Evolutionary conservation across 208 protist species (phyloP), one percentile per base, ranked within the genome.

Genomic region (Acanthamoeba healyi): DNA sequence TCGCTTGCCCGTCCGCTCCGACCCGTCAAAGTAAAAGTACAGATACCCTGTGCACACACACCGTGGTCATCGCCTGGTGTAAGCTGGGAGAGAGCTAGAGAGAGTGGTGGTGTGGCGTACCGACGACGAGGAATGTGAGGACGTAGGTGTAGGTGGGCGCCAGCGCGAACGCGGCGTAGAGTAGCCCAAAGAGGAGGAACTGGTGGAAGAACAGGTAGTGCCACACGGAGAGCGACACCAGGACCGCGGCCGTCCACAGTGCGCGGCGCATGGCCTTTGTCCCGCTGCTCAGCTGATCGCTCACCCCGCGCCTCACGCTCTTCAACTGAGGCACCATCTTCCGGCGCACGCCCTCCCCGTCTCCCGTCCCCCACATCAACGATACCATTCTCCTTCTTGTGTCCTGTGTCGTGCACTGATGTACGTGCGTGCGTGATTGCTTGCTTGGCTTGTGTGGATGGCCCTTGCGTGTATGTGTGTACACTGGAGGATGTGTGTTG

Each of bases 181-280:
- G 26, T 4, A 56, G 19, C 5, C 26, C 46, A n/a, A 61, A 58
- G 15, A 86, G 26, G 5, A 86, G n/a, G 77, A 86, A 56, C 77
- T 86, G 77, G 29, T 58, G 46, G 77, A 86, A 86, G 77, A 86
- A 86, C 26, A 86, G 77, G 44, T 58, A 86, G 77, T 86, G 77
- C 77, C 77, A 86, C 24, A 86, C n/a, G 1, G 46, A 32, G n/a
- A 86, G 38, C 42, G 77, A 86, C 22, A 54, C 77, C 10, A 56
- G 56, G 17, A 86, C 77, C 7, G 46, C 38, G 26, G 34, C 36
- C 26, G 77, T 49, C n/a, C 46, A 38, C 77, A 86, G 34, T 24
- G 77, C 44, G 14, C 3, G 9, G 10, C 29, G 32, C 38, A 58
- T 56, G 15, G 24, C 42, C 77, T 34, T 7, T 0, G 36, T n/a